A percentile compares a stretch with the other conserved stretches of the same genome.
phyloP scores from a whole-genome alignment of 1,284 basidiomycete species.

The Boletus sp. region DNA sequence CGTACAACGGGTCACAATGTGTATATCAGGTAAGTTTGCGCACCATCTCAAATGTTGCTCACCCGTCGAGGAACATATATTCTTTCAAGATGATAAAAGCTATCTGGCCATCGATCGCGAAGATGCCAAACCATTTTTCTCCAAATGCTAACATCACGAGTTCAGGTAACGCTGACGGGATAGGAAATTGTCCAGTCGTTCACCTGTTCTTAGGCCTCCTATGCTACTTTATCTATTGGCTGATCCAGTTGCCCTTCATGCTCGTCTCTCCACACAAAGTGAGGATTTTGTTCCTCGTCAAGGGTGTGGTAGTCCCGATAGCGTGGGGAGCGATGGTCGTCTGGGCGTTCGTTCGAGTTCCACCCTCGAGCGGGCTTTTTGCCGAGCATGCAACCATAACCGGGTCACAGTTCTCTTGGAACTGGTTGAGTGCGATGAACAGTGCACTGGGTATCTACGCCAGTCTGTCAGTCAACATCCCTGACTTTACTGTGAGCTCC shows the following conservation, averaged over 20 bases:
- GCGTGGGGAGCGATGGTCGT: conserved; percentile 57
- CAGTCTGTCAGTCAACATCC: conserved; percentile 55
- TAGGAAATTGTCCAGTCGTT: background rate
- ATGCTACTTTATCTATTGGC: conserved; percentile 66
- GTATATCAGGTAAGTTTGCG: conserved; percentile 25
- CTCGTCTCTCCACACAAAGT: conserved; percentile 60
- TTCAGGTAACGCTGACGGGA: conserved; percentile 31
- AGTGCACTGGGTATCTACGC: conserved; percentile 52
- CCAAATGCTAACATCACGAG: conserved; percentile 53
- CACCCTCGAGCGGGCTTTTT: conserved; percentile 43
- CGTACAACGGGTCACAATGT: conserved; percentile 32
- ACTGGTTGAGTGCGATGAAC: conserved; percentile 54
- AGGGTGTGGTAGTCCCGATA: conserved; percentile 56
- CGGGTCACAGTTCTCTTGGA: conserved; percentile 44
- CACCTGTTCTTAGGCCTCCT: conserved; percentile 37
- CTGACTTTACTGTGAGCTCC: conserved; percentile 49
- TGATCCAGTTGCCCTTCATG: conserved; percentile 60
- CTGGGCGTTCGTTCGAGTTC: conserved; percentile 57
- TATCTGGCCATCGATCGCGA: conserved; percentile 61
- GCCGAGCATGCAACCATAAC: conserved; percentile 32
- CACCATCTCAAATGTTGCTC: background rate
- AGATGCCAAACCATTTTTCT: conserved; percentile 53
- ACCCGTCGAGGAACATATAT: background rate
- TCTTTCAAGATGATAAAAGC: conserved; percentile 52
- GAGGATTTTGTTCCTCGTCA: conserved; percentile 58